Evolutionary conservation across 768 basidiomycete species (phyloP), one percentile per base, ranked within the genome.

Genomic region (Coprinopsis strossmayeri): DNA sequence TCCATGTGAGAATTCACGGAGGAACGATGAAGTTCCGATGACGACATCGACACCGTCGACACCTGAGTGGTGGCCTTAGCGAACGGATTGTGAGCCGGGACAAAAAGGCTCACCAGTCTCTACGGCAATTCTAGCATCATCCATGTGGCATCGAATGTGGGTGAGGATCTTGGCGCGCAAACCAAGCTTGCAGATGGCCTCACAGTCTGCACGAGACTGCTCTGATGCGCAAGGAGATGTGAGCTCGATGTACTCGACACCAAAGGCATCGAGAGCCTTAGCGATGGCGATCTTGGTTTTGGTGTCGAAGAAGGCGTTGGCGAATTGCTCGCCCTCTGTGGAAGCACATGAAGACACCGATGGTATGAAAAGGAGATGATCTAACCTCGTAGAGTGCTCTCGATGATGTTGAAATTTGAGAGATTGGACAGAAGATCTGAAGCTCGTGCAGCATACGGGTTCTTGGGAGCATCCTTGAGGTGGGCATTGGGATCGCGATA

Each of bases 271-370:
- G 50, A 98, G 83, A 12, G 93, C 93, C 73, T 84, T 91, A 56
- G 96, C 96, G 58, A 99, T 99, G 64, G 94, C 93, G 64, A 97
- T 96, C 81, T 99, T 99, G 70, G 94, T 98, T 75, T 94, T 92
- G 64, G 92, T 93, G 64, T 96, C 95, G 65, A 98, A 99, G 78
- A 99, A 99, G 46, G 96, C 95, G 63, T 98, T 99, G 54, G 96
- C 96, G 60, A 99, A 99, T 66, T 99, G 94, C 67, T 96, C 94
- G 50, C 93, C 94, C 86, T 96, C 94, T 95, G 59, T 32, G 44
- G 34, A 52, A 32, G 30, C 12, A 44, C 26, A 25, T 50, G 40
- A 50, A 27, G 52, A 25, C 61, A 35, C 48, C 47, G 20, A 53
- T 47, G 34, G 53, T 17, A 20, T n/a, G 13, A 7, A 15, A 3